A percentile compares a stretch with the other conserved stretches of the same genome.
phyloP scores from a whole-genome alignment of 306 rosid species.

The Cucurbita moschata region DNA sequence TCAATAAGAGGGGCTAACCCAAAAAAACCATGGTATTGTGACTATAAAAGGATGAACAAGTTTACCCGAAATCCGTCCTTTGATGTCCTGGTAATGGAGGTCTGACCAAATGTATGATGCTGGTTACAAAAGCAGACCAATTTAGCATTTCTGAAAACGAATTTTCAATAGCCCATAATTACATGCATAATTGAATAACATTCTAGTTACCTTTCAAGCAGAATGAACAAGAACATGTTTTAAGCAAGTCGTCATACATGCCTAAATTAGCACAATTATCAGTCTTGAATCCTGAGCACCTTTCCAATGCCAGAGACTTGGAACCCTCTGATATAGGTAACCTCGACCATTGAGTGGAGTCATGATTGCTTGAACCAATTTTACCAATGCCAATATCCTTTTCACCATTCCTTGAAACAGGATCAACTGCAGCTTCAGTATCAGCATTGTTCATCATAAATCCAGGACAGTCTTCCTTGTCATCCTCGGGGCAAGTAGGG shows the following conservation, averaged over 20 bases:
- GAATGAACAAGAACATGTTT: slow-evolving; percentile 59
- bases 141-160: slow-evolving; percentile 6
- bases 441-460: slow-evolving; percentile 3
- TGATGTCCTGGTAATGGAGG: slow-evolving; percentile 80
- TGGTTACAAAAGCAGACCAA: slow-evolving; percentile 19
- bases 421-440: slow-evolving; percentile 16
- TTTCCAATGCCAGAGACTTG: slow-evolving; percentile 29
- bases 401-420: slow-evolving; percentile 13
- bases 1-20: background rate
- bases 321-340: slow-evolving; percentile 24
- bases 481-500: slow-evolving; percentile 7
- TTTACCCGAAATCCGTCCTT: slow-evolving; percentile 70
- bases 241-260: slow-evolving; percentile 24
- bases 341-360: slow-evolving; percentile 11
- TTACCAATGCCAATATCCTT: slow-evolving; percentile 9
- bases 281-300: slow-evolving; percentile 35
- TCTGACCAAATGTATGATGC: slow-evolving; percentile 81
- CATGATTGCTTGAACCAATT: slow-evolving; percentile 11
- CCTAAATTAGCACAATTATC: slow-evolving; percentile 11
- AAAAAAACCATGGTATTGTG: background rate
- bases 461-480: slow-evolving; percentile 9
- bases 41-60: background rate
- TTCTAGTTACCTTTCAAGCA: slow-evolving; percentile 63
- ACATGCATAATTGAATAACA: background rate
- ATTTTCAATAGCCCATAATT: background rate